Base-by-base conservation (phyloP, 805 yeast species). In the Suhomyces sp. region DNA sequence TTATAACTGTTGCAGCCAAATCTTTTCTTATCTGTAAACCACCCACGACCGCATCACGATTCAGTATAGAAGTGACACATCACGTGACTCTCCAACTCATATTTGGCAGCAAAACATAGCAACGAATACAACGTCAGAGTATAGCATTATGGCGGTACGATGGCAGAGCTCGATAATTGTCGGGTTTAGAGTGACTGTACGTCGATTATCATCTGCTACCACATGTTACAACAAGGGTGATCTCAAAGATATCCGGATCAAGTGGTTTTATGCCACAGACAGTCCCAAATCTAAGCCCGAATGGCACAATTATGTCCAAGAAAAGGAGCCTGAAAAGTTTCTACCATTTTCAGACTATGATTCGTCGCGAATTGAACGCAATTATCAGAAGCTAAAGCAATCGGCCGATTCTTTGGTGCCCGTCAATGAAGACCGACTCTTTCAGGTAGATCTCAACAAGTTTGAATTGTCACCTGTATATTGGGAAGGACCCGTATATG, bases 401-500 rank as follows among this genome's bases (percentile, higher is more conserved):
- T 27, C 40, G 24, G 29, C 25, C 25, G 21, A 43, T 8, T 17
- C 46, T 17, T 43, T 25, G 46, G 80, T 87, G 3, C 79, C 80
- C 1, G 97, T 93, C 1, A 85, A 85, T 62, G 96, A 89, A 60
- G 98, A 92, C 62, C 80, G 81, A 21, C 71, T 93, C 22, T 88
- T 87, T 60, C 82, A 83, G 60, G 97, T 90, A 4, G 83, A 89
- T 60, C 54, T 93, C 19, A 55, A 62, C 0, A 66, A 70, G 6
- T 76, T 83, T 67, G 77, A 76, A 46, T 65, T 92, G 60, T 57
- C 69, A 3, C 96, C 98, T 0, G 79, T 85, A 0, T 93, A 84
- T 64, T 93, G 97, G 97, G 84, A 82, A 6, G 97, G 97, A 1
- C 94, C 97, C 0, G 70, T 74, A 0, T 93, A 84, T 63, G 91